These are phyloP conservation scores for Termitomyces sp. DNA, from an alignment of 768 basidiomycete genomes.

Conservation along the genomic window DNA sequence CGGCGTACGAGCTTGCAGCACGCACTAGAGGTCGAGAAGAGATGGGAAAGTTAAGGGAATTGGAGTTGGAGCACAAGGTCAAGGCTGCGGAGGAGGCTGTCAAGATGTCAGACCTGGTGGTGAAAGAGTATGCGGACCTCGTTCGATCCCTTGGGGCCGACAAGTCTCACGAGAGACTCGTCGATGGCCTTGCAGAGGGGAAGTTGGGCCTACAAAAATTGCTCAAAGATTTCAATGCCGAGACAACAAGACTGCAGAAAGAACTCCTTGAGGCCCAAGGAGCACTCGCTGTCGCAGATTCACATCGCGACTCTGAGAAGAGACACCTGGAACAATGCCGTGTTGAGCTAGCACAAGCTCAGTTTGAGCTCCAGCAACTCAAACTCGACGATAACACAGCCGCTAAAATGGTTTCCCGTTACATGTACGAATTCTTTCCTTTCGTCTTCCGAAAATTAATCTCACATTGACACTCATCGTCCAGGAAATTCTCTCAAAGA, in stretches of 20 bases:
- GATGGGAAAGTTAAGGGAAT: conserved; percentile 41
- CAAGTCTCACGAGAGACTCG: conserved; percentile 17
- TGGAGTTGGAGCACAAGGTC: conserved; percentile 41
- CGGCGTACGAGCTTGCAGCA: conserved; percentile 52
- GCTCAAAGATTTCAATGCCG: conserved; percentile 41
- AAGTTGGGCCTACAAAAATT: conserved; percentile 44
- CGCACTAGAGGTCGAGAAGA: conserved; percentile 52
- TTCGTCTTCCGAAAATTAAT: background rate
- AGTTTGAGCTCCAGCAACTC: conserved; percentile 49
- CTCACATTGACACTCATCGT: background rate
- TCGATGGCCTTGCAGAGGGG: conserved; percentile 41
- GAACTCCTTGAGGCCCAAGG: conserved; percentile 37
- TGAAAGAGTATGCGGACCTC: conserved; percentile 72
- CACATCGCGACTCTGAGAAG: conserved; percentile 42
- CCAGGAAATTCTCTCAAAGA: conserved; percentile 80
- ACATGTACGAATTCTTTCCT: conserved; percentile 54
- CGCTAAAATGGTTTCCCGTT: conserved; percentile 78
- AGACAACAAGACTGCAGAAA: conserved; percentile 39
- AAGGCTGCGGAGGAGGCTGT: conserved; percentile 51
- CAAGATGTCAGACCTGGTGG: conserved; percentile 57
- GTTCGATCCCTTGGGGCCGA: conserved; percentile 60
- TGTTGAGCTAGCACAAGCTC: conserved; percentile 37
- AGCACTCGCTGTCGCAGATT: conserved; percentile 37
- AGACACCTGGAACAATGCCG: conserved; percentile 37
- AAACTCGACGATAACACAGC: conserved; percentile 68